These are phyloP conservation scores for Blastocystis sp. DNA, from an alignment of 352 stramenopile species.

Conservation along the genomic window DNA sequence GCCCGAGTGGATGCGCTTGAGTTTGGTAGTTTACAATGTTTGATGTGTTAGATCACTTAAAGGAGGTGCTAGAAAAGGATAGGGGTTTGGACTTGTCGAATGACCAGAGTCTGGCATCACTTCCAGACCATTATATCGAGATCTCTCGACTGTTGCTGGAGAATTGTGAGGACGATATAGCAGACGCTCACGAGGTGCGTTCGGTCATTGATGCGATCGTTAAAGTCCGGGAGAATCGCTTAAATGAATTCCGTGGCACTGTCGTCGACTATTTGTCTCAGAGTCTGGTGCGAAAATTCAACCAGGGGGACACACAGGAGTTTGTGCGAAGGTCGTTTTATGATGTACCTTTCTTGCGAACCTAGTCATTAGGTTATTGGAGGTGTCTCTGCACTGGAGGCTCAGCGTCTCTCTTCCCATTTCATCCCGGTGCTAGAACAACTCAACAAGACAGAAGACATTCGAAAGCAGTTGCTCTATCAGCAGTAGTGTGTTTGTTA, in stretches of 20 bases:
- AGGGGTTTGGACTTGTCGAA: background rate
- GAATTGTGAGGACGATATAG: constrained; percentile 52
- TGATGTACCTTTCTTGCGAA: background rate
- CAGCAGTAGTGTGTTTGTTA: background rate
- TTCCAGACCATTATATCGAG: constrained; percentile 45
- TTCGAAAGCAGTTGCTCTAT: background rate
- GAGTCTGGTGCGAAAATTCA: background rate
- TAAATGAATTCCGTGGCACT: constrained; percentile 21
- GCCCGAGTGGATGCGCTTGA: constrained; percentile 12
- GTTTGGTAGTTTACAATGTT: background rate
- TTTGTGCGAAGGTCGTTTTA: constrained; percentile 29
- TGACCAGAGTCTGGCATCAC: background rate
- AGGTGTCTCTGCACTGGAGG: constrained; percentile 5
- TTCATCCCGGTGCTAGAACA: constrained; percentile 45
- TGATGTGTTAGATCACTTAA: background rate
- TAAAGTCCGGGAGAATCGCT: constrained; percentile 38
- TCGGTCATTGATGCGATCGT: constrained; percentile 13
- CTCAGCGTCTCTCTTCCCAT: constrained; percentile 46
- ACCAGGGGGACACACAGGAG: background rate
- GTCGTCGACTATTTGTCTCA: background rate
- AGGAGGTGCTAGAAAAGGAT: background rate
- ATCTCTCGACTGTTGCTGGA: constrained; percentile 37
- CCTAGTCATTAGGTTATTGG: background rate
- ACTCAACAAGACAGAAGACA: constrained; percentile 34
- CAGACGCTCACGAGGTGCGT: background rate